Conservation (phyloP, 2,329 filamentous ascomycete genomes). For the Calycina herbarum region DNA sequence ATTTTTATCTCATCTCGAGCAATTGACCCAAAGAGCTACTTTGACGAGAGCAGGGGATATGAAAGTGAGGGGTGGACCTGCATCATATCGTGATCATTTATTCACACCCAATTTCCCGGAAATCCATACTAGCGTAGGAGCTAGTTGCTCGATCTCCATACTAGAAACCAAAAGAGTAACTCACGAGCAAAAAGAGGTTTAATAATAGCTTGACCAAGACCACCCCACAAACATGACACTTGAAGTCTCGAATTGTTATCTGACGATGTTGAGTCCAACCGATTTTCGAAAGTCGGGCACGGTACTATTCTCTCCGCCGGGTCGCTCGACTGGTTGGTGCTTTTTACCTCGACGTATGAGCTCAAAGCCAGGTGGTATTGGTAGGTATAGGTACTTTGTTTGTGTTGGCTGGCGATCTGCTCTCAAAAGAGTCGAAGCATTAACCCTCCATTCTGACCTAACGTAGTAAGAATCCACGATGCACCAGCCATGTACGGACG, state of each 20-base stretch:
- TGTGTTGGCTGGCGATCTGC: not conserved
- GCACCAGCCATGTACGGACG: not conserved
- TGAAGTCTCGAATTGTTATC: not conserved
- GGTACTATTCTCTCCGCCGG: not conserved
- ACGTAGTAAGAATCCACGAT: not conserved
- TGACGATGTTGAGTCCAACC: not conserved
- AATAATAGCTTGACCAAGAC: not conserved
- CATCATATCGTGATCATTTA: not conserved
- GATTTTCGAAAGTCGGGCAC: not conserved
- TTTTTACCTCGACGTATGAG: no score
- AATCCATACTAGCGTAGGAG: not conserved
- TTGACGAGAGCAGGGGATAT: not conserved
- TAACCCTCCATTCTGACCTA: not conserved
- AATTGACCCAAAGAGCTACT: not conserved
- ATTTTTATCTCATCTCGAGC: not conserved
- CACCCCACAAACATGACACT: not conserved
- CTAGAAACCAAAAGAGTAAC: not conserved
- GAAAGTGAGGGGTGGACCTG: not conserved
- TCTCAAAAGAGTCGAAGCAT: not conserved
- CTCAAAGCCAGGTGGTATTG: not conserved
- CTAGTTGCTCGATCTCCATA: not conserved
- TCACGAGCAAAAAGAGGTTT: not conserved
- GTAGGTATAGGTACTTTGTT: not conserved
- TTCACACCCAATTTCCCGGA: conserved; percentile 3
- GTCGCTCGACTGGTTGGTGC: no score